Conservation (phyloP, 495 filamentous ascomycete species). For the Haplographium delicatum region DNA sequence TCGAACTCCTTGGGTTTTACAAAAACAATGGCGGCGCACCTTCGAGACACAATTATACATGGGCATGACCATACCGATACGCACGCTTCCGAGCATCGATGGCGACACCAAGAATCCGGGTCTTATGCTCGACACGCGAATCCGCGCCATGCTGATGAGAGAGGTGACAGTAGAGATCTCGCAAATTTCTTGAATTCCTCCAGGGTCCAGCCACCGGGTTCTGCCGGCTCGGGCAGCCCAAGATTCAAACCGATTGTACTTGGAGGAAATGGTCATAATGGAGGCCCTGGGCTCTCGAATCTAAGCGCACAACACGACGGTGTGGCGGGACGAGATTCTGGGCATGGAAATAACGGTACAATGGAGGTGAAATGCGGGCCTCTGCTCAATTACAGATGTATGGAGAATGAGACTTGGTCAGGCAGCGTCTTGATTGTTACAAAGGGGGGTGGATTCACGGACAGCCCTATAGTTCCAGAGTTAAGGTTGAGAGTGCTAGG, state of each 20-base stretch:
- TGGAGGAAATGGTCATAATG: slow-evolving; percentile 9
- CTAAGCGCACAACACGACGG: neutral
- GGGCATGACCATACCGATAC: slow-evolving; percentile 34
- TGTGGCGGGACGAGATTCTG: neutral
- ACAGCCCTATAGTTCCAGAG: slow-evolving; percentile 40
- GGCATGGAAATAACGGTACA: neutral
- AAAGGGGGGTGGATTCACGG: slow-evolving; percentile 51
- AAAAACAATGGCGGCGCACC: slow-evolving; percentile 23
- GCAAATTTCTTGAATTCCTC: slow-evolving; percentile 45
- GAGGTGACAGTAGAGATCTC: slow-evolving; percentile 36
- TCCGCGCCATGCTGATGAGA: slow-evolving; percentile 29
- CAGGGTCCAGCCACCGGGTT: slow-evolving; percentile 35
- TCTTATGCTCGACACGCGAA: slow-evolving; percentile 33
- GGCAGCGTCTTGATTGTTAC: slow-evolving; percentile 81
- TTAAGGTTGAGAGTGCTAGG: slow-evolving; percentile 10
- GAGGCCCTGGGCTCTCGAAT: neutral
- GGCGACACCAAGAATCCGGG: slow-evolving; percentile 49
- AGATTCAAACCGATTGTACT: slow-evolving; percentile 22
- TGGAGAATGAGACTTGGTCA: slow-evolving; percentile 70
- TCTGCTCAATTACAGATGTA: slow-evolving; percentile 77
- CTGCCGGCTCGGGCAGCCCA: slow-evolving; percentile 20
- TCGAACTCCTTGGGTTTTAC: neutral
- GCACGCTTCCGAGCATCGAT: slow-evolving; percentile 41
- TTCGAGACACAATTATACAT: slow-evolving; percentile 24
- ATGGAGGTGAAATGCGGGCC: slow-evolving; percentile 68